Evolutionary conservation across 495 filamentous ascomycete species (phyloP), one percentile per base, ranked within the genome.

Genomic region (Cenococcum geophilum): DNA sequence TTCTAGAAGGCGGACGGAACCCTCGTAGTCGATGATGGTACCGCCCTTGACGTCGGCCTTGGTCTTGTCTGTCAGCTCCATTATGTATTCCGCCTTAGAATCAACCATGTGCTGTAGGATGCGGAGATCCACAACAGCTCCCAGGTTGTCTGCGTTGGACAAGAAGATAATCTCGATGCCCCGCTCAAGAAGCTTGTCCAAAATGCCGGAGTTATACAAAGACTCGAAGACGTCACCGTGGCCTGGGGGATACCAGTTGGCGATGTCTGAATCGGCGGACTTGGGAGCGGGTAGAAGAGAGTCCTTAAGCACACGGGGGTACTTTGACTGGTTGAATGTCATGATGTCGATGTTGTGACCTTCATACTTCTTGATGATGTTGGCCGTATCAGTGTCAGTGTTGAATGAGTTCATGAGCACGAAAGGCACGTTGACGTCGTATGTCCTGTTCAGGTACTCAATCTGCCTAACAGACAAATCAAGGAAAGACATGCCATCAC

Each of bases 371-470:
- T 97, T 97, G 79, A 99, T 99, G 78, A 99, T 99, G 74, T 89
- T 93, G 66, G 89, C 87, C 61, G 93, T 99, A 74, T 99, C 93
- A 70, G 92, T 86, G 76, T 97, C 91, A 72, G 93, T 99, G 83
- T 99, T 99, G 88, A 99, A 99, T 58, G 93, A 97, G 85, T 99
- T 99, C 93, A 99, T 99, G 72, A 99, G 84, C 65, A 99, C 87
- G 78, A 99, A 97, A 45, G 93, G 93, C 21, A 99, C 93, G 74
- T 96, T 96, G 76, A 95, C 89, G 68, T 88, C 84, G 79, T 96
- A 97, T 48, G 89, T 97, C 72, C 91, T 88, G 85, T 99, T 99
- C 62, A 99, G 86, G 82, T 92, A 95, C 80, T 99, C 93, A 72
- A 99, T 92, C 82, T 99, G 93, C 69, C 93, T 90, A 66, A 99